Base-by-base conservation (phyloP, 2,329 filamentous ascomycete species). In the Mycocentrospora acerina region DNA sequence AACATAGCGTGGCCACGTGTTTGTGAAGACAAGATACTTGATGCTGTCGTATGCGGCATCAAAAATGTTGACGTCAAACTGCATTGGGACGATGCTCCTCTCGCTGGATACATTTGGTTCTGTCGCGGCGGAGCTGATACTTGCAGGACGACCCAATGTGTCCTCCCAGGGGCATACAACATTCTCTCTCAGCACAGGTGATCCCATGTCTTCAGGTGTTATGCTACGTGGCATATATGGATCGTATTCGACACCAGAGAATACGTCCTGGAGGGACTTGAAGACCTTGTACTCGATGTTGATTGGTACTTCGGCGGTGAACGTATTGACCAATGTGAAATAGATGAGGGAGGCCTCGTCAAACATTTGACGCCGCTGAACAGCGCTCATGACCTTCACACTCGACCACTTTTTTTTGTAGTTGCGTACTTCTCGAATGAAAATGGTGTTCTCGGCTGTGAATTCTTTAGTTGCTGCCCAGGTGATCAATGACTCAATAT, bases 271-370 rank as follows among this genome's bases (percentile, higher is more conserved):
- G 7, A 67, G 46, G 7, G 46, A 50, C 25, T 63, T 65, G 58
- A 66, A 66, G 40, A 66, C 53, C 43, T 66, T 67, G 55, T 66
- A 67, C 25, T 66, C 63, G 39, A 67, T 66, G 38, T 67, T 67
- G 54, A 67, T 66, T 2, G 64, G 61, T 4, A 53, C 55, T 32
- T 66, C 63, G 11, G 64, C 64, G 3, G 63, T 66, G 44, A 62
- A 65, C 7, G 63, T 62, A 35, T 66, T 64, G 35, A 67, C 34
- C n/a, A 67, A 58, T 3, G 63, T 64, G 46, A 64, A 66, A 48
- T 59, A 67, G 41, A 67, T 66, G 28, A 67, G 56, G 1, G 60
- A 62, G 11, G 64, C 64, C 37, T 67, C 63, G 27, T 50, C 64
- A 45, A 63, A 64, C 61, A 66, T 66, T 32, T 66, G 62, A 16